A percentile compares a stretch with the other conserved stretches of the same genome.
Conservation (phyloP, 768 basidiomycete species). For the Agaricus sinodeliciosus region DNA sequence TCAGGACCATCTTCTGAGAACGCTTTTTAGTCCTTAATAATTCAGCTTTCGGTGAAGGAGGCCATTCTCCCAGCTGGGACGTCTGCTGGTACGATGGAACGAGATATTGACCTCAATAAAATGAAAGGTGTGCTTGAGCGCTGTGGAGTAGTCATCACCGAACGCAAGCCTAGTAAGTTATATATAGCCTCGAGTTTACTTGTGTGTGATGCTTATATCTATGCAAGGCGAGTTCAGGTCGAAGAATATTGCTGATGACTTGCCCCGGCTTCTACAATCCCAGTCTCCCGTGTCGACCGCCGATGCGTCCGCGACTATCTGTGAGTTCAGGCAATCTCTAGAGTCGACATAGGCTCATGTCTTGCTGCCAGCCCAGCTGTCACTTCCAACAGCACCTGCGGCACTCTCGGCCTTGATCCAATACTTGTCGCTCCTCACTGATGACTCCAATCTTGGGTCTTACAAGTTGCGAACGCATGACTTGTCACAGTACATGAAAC, state of each 20-base stretch:
- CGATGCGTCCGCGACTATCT: constrained; percentile 45
- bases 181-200: not conserved
- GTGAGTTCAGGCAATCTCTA: constrained; percentile 28
- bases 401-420: constrained; percentile 75
- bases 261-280: constrained; percentile 60
- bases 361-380: constrained; percentile 56
- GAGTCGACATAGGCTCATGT: not conserved
- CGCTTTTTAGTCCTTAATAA: constrained; percentile 72
- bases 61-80: constrained; percentile 80
- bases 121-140: constrained; percentile 82
- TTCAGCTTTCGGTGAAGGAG: constrained; percentile 97
- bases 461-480: constrained; percentile 85
- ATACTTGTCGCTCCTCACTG: constrained; percentile 76
- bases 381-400: constrained; percentile 69
- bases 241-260: constrained; percentile 75
- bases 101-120: constrained; percentile 85
- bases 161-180: constrained; percentile 73
- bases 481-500: constrained; percentile 88
- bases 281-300: constrained; percentile 34
- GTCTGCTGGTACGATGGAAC: constrained; percentile 61
- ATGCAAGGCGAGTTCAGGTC: constrained; percentile 73
- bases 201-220: not conserved
- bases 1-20: not conserved
- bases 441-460: constrained; percentile 70
- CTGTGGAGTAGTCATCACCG: constrained; percentile 86